Conservation (phyloP, 2,329 filamentous ascomycete species). For the Coccinonectria pachysandricola region DNA sequence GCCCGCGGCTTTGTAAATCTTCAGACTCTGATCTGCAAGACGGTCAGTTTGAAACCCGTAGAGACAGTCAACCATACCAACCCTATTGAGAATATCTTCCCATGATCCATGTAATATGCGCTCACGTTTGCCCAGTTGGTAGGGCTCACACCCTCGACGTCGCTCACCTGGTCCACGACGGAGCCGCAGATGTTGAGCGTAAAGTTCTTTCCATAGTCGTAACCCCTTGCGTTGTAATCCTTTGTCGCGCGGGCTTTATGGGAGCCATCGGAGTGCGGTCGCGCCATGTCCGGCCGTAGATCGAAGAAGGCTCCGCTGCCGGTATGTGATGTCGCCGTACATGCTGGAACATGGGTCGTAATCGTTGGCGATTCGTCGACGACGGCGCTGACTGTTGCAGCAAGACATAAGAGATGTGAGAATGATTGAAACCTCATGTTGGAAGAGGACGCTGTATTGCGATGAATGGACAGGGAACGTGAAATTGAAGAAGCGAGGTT, state of each 20-base stretch:
- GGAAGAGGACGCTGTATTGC: too few species aligned
- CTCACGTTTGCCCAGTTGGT: slow-evolving; percentile 61
- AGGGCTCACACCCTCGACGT: slow-evolving; percentile 55
- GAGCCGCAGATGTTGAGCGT: slow-evolving; percentile 73
- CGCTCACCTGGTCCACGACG: slow-evolving; percentile 55
- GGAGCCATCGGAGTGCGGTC: slow-evolving; percentile 30
- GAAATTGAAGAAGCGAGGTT: too few species aligned
- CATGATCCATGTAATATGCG: slow-evolving; percentile 61
- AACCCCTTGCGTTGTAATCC: slow-evolving; percentile 57
- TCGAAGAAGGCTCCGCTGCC: slow-evolving; percentile 51
- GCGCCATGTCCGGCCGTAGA: slow-evolving; percentile 43
- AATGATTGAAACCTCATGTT: slow-evolving; percentile 19
- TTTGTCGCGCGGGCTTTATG: slow-evolving; percentile 30
- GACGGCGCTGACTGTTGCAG: slow-evolving; percentile 23
- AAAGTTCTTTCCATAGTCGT: slow-evolving; percentile 72
- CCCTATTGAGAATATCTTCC: slow-evolving; percentile 66
- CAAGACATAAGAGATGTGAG: slow-evolving; percentile 26
- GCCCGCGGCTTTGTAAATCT: slow-evolving; percentile 48
- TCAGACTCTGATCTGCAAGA: slow-evolving; percentile 36
- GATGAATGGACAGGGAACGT: too few species aligned
- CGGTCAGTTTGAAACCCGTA: slow-evolving; percentile 8
- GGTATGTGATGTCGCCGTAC: slow-evolving; percentile 45
- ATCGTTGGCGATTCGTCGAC: slow-evolving; percentile 28
- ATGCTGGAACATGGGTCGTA: slow-evolving; percentile 36
- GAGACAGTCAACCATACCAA: slow-evolving; percentile 28